phyloP scores from a whole-genome alignment of 2,329 filamentous ascomycete genomes.

The Chaetoscypha palmicola region DNA sequence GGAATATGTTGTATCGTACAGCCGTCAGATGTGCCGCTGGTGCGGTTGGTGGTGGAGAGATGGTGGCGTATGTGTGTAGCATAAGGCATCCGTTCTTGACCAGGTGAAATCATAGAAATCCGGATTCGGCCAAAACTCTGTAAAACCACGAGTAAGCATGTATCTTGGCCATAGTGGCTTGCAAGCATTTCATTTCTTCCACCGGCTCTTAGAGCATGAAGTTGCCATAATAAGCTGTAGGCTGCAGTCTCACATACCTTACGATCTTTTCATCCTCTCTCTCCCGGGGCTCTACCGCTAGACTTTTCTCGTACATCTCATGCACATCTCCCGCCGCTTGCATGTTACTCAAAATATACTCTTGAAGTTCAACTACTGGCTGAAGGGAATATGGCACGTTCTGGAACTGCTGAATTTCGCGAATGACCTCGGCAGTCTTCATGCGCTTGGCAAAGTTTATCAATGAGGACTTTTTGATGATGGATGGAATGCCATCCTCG shows the following conservation, averaged over 20 bases:
- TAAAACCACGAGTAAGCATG: conserved; percentile 25
- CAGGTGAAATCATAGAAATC: conserved; percentile 42
- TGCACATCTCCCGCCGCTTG: conserved; percentile 91
- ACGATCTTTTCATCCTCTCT: conserved; percentile 99
- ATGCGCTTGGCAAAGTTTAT: conserved; percentile 99
- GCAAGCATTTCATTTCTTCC: conserved; percentile 12
- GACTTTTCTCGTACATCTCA: conserved; percentile 98
- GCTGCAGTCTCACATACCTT: conserved; percentile 46
- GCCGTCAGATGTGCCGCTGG: conserved; percentile 16
- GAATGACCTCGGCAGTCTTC: conserved; percentile 96
- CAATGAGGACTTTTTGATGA: conserved; percentile 91
- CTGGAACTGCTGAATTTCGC: conserved; percentile 97
- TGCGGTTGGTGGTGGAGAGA: conserved; percentile 11
- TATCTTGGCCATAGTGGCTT: conserved; percentile 18
- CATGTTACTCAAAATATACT: conserved; percentile 96
- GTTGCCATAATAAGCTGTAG: conserved; percentile 16
- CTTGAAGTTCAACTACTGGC: conserved; percentile 83
- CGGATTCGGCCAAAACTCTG: conserved; percentile 55
- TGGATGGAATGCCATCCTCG: conserved; percentile 92
- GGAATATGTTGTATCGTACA: conserved; percentile 18
- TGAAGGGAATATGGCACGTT: conserved; percentile 93
- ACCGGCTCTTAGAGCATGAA: conserved; percentile 15
- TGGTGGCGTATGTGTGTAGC: conserved; percentile 15
- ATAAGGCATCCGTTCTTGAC: conserved; percentile 6
- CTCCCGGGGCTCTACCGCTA: conserved; percentile 88